Evolutionary conservation across 2,329 filamentous ascomycete species (phyloP).

Genomic region (Calonectria pseudoreteaudii): DNA sequence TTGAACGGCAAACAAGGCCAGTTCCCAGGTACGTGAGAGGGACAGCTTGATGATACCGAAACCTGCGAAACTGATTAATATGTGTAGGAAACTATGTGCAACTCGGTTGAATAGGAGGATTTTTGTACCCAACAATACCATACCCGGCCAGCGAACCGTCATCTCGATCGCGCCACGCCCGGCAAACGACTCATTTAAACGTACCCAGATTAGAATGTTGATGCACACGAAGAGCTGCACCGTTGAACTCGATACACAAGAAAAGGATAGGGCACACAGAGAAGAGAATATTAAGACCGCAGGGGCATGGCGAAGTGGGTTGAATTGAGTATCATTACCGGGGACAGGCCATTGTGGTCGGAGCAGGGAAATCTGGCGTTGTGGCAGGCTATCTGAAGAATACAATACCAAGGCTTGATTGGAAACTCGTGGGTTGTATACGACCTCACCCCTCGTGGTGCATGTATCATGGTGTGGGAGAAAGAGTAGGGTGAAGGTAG

Average conservation of each 20-base stretch:
- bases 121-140: not conserved
- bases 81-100: constrained; percentile 63
- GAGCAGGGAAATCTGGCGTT: constrained; percentile 23
- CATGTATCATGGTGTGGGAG: not conserved
- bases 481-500: not conserved
- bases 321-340: constrained; percentile 15
- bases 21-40: constrained; percentile 81
- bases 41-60: not conserved
- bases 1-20: constrained; percentile 85
- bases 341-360: constrained; percentile 12
- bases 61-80: constrained; percentile 37
- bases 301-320: constrained; percentile 2
- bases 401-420: constrained; percentile 23
- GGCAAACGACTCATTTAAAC: constrained; percentile 24
- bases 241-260: constrained; percentile 6
- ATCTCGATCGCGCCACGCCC: constrained; percentile 28
- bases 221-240: constrained; percentile 13
- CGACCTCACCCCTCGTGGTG: not conserved
- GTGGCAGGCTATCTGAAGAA: constrained; percentile 10
- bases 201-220: constrained; percentile 27
- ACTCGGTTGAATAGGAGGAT: constrained; percentile 41
- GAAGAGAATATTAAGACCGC: not conserved
- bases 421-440: constrained; percentile 11
- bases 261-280: constrained; percentile 2
- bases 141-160: constrained; percentile 12